Conservation (phyloP, 148 eudicot genomes). For the Heliamphora exappendiculata region DNA sequence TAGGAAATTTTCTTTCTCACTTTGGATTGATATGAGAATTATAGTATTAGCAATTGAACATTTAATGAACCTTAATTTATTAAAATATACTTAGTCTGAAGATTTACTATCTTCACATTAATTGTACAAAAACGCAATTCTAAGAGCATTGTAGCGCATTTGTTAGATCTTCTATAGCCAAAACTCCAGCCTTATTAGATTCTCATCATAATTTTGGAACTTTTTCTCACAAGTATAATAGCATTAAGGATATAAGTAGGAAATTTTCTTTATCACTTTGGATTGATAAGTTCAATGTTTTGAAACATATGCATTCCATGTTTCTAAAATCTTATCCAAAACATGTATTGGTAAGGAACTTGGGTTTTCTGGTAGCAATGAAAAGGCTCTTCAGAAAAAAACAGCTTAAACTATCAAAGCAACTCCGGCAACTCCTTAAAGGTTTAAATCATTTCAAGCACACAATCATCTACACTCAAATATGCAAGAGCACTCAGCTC, state of each 20-base stretch:
- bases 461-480: background rate
- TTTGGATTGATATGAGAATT: background rate
- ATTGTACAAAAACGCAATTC: background rate
- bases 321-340: background rate
- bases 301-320: background rate
- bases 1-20: background rate
- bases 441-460: background rate
- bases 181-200: background rate
- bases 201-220: background rate
- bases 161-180: background rate
- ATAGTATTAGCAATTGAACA: background rate
- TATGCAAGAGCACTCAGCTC: background rate
- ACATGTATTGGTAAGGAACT: background rate
- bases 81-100: background rate
- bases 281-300: background rate
- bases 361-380: background rate
- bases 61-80: background rate
- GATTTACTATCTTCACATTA: background rate
- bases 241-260: background rate
- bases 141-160: background rate
- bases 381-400: background rate
- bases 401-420: background rate
- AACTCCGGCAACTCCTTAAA: background rate
- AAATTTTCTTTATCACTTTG: background rate
- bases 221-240: background rate